Evolutionary conservation across 2,329 filamentous ascomycete genomes (phyloP), one percentile per base, ranked within the genome.

Genomic region (Monosporascus sp.): DNA sequence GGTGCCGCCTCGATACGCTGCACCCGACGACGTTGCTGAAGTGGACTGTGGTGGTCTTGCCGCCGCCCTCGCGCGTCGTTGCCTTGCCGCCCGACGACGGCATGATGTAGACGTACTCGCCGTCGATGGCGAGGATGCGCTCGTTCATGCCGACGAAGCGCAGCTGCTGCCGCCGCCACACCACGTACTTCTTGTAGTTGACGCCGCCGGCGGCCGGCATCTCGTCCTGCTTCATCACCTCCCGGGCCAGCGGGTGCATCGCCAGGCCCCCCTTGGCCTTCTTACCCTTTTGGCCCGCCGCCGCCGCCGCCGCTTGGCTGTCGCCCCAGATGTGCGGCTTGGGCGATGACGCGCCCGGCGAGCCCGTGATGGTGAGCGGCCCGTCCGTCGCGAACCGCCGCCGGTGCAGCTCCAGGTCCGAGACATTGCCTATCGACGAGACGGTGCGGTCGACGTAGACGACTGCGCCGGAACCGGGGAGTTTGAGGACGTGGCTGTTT

Each of bases 81-180:
- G 83, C 81, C 65, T 88, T 89, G 38, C 85, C 84, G 9, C 80
- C 80, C 2, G 81, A 81, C 2, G 82, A 78, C 25, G 89, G 88
- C 80, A 90, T 87, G 62, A 95, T 90, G 69, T 93, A 89, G 56
- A 95, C 83, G 68, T 92, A 94, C 67, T 95, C 90, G 55, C 88
- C 88, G 62, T 93, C 89, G 59, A 95, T 89, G 47, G 88, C 84
- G 43, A 94, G 75, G 9, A 90, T 82, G 53, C 88, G 83, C 61
- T 91, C 87, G 55, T 89, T 88, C 63, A 87, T 81, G 4, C 83
- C 85, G 43, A 89, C 85, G 62, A 94, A 87, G 24, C 88, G 84
- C 80, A 94, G 90, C 8, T 88, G 85, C 69, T 92, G 88, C 70
- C 91, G 90, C 58, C 89, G 84, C 75, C 87, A 88, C 17, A 95